Conservation (phyloP, 2,329 filamentous ascomycete genomes). For the Hymenoscyphus linearis region DNA sequence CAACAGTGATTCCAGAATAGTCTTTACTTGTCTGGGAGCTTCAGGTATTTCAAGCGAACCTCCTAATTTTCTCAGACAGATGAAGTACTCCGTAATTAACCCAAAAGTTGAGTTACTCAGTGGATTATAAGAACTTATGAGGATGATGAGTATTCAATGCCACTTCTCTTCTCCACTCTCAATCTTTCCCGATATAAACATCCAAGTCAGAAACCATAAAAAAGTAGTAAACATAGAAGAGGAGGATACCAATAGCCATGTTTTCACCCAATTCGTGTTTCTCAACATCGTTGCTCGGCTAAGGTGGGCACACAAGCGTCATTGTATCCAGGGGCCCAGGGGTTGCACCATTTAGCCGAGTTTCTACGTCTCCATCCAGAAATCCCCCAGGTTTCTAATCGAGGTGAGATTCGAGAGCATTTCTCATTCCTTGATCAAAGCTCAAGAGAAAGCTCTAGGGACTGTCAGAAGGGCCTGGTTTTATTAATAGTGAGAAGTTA, state of each 20-base stretch:
- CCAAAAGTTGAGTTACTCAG: too few relatives aligned
- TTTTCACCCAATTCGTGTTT: background rate
- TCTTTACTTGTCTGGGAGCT: too few relatives aligned
- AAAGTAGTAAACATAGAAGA: background rate
- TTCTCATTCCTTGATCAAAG: background rate
- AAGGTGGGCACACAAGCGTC: background rate
- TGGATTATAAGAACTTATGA: too few relatives aligned
- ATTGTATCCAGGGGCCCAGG: background rate
- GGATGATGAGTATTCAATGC: too few relatives aligned
- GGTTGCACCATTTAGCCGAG: constrained; percentile 10
- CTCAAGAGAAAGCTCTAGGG: background rate
- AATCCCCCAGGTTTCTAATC: background rate
- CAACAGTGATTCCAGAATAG: too few relatives aligned
- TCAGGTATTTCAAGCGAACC: too few relatives aligned
- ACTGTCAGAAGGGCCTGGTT: constrained; percentile 21
- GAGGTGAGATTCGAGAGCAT: constrained; percentile 3
- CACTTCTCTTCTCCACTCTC: too few relatives aligned
- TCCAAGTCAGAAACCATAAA: too few relatives aligned
- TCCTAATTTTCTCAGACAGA: too few relatives aligned
- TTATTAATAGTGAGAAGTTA: constrained; percentile 7
- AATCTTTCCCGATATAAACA: too few relatives aligned
- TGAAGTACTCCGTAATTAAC: too few relatives aligned
- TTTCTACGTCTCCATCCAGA: constrained; percentile 3
- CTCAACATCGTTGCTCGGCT: background rate
- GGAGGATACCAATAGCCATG: background rate